Evolutionary conservation across 805 yeast species (phyloP), one percentile per base, ranked within the genome.

Genomic region (Kuraishia ogatae): DNA sequence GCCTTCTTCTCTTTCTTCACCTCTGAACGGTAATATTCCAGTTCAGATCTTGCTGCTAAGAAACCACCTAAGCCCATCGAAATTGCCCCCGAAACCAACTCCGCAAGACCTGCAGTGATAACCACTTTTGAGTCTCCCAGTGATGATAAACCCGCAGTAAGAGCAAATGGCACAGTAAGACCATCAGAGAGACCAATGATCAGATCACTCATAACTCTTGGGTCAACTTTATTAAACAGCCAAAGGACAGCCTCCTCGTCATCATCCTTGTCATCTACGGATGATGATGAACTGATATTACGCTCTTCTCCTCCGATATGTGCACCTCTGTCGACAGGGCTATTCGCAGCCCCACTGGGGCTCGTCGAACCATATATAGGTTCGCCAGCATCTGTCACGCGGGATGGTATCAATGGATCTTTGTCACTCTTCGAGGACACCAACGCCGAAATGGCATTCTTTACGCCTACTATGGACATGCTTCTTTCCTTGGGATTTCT

Each of bases 51-150:
- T 49, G 99, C 99, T 29, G 98, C 99, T 55, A 93, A 76, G 69
- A 82, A 93, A 29, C 99, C 99, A 56, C 99, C 99, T 55, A 93
- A 81, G 8, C 99, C 98, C 99, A 93, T 93, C 28, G 96, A 87
- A 54, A 93, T 92, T 50, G 98, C 96, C 52, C 99, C 99, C 5
- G 97, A 88, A 2, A 93, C 96, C 61, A 93, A 81, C 74, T 93
- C 99, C 10, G 98, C 98, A 80, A 93, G 82, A 23, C 98, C 99
- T 77, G 98, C 99, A 26, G 98, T 91, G 58, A 93, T 91, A 53
- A 93, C 99, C 59, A 93, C 79, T 68, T 82, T 87, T 19, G 97
- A 76, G 68, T 89, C 88, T 54, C 99, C 99, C 54, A 93, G 78
- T 1, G 96, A 85, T 1, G 96, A 87, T 55, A 93, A 78, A 52